Evolutionary conservation across 2,329 filamentous ascomycete genomes (phyloP), one percentile per base, ranked within the genome.

Genomic region (Penicillium sp.): DNA sequence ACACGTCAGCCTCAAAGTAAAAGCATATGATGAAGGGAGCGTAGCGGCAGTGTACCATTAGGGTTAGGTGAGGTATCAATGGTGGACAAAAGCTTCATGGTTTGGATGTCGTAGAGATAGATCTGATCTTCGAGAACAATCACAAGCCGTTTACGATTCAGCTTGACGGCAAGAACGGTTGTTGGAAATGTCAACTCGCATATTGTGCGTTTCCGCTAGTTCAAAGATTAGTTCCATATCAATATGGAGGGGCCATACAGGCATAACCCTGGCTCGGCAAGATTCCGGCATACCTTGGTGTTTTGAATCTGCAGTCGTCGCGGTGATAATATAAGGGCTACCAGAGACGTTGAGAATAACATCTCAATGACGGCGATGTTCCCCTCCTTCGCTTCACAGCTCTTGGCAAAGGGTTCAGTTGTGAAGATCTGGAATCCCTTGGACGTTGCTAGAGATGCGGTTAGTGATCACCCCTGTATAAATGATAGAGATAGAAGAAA

Each of bases 131-230:
- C 93, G 49, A 97, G 80, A 12, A 97, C 86, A 28, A 99, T 91
- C 11, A 93, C 89, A 22, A 99, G 80, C 31, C 93, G 85, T 71
- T 96, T 97, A 59, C 93, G 82, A 71, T 99, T 99, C 63, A 99
- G 77, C 57, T 91, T 88, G 51, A 99, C 89, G 16, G 92, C 91
- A 34, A 97, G 81, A 10, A 99, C 90, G 41, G 91, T 90, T n/a
- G 91, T 95, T 11, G 92, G 92, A 63, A 99, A 99, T 3, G 92
- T 97, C 66, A 99, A 87, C 72, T 99, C 93, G 81, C 93, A 99
- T 69, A 99, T 97, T 52, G 95, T 88, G 35, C 92, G 84, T 70
- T 85, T 80, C 57, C 82, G 77, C 81, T 85, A 29, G 35, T 27
- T 9, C 29, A 30, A 12, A 40, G 1, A 19, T 50, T 34, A 50